These are phyloP conservation scores for Candida anutae DNA, from an alignment of 1,139 yeast genomes.

Conservation along the genomic window DNA sequence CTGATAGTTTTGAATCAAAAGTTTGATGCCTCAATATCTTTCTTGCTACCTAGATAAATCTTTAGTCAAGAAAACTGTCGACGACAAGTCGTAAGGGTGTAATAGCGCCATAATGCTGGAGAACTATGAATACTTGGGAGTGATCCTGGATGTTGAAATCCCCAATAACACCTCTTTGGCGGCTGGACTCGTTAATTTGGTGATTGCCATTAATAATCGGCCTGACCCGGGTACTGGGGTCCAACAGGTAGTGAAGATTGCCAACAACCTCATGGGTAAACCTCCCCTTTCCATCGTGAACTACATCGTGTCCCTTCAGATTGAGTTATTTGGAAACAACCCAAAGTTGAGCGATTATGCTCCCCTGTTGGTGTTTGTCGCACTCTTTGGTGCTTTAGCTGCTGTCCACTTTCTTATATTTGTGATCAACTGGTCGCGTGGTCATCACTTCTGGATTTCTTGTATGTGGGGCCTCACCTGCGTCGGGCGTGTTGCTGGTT, in stretches of 20 bases:
- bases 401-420: slow-evolving; percentile 45
- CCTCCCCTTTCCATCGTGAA: slow-evolving; percentile 31
- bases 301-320: slow-evolving; percentile 34
- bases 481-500: slow-evolving; percentile 50
- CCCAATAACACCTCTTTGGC: slow-evolving; percentile 4
- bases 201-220: slow-evolving; percentile 23
- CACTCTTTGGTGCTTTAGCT: slow-evolving; percentile 42
- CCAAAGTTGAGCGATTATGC: slow-evolving; percentile 51
- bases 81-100: too few relatives aligned
- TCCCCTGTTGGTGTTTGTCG: slow-evolving; percentile 55
- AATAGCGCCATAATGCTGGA: too few relatives aligned
- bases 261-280: slow-evolving; percentile 18
- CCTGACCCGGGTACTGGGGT: slow-evolving; percentile 51
- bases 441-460: slow-evolving; percentile 58
- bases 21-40: too few relatives aligned
- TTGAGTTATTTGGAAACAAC: slow-evolving; percentile 59
- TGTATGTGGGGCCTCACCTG: slow-evolving; percentile 50
- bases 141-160: too few relatives aligned
- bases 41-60: too few relatives aligned
- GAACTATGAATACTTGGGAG: too few relatives aligned
- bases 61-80: too few relatives aligned
- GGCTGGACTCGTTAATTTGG: slow-evolving; percentile 24
- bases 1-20: too few relatives aligned
- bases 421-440: slow-evolving; percentile 43
- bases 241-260: slow-evolving; percentile 21